A percentile compares a stretch with the other conserved stretches of the same genome.
Evolutionary conservation across 768 basidiomycete genomes (phyloP).

Genomic region (Lentinula boryana): DNA sequence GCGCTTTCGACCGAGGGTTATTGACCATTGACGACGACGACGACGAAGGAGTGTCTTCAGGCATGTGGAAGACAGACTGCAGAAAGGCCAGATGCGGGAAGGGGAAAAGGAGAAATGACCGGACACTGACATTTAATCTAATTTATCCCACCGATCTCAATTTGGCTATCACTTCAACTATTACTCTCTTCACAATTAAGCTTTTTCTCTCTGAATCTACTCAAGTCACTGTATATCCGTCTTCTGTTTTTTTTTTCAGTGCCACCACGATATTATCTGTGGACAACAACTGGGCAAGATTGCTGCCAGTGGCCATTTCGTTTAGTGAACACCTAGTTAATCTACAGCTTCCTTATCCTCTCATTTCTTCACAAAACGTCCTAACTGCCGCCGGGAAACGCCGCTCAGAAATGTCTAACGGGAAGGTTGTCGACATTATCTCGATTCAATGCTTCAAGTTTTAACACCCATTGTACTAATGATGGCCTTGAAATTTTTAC

Average conservation of each 20-base stretch:
- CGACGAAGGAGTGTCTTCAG: constrained; percentile 29
- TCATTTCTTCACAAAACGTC: background rate
- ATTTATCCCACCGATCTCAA: background rate
- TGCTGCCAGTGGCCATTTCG: too few species aligned
- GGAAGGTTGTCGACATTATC: background rate
- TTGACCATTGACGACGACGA: constrained; percentile 28
- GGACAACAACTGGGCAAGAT: too few species aligned
- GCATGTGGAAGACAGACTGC: constrained; percentile 19
- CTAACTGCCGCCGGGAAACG: background rate
- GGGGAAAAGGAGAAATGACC: constrained; percentile 3
- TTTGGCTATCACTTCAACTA: background rate
- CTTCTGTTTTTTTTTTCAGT: background rate
- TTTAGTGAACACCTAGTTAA: too few species aligned
- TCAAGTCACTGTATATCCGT: background rate
- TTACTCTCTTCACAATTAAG: background rate
- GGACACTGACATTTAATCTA: constrained; percentile 1
- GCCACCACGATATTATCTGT: too few species aligned
- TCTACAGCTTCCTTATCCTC: background rate
- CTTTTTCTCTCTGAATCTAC: background rate
- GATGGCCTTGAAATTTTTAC: background rate
- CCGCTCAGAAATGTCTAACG: constrained; percentile 1
- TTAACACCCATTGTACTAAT: background rate
- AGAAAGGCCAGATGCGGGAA: background rate
- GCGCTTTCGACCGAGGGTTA: constrained; percentile 33
- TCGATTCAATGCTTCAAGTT: background rate